Conservation (phyloP, 129 eudicot species). For the Lactuca saligna region DNA sequence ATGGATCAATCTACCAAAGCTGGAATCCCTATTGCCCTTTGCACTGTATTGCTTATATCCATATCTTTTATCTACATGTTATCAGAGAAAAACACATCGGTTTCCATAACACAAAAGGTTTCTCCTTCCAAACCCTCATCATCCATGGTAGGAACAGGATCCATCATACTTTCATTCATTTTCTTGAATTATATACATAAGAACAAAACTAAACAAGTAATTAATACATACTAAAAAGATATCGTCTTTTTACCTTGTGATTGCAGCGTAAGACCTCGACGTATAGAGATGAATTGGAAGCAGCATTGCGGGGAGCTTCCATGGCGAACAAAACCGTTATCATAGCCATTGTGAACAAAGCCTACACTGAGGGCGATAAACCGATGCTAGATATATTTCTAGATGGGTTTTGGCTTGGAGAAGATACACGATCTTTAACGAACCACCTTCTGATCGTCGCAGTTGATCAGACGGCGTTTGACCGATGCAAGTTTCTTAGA, state of each 20-base stretch:
- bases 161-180: neutral
- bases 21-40: constrained; percentile 14
- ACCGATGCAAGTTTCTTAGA: constrained; percentile 59
- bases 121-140: constrained; percentile 24
- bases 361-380: constrained; percentile 54
- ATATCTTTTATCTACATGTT: constrained; percentile 17
- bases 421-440: constrained; percentile 46
- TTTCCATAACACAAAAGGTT: constrained; percentile 21
- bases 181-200: neutral
- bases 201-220: neutral
- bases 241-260: neutral
- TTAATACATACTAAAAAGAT: neutral
- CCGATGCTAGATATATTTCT: constrained; percentile 73
- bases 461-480: constrained; percentile 57
- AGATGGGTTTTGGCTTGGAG: constrained; percentile 88
- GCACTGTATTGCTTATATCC: constrained; percentile 27
- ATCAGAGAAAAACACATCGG: constrained; percentile 19
- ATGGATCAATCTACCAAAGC: constrained; percentile 30
- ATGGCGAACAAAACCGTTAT: constrained; percentile 59
- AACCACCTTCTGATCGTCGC: constrained; percentile 63
- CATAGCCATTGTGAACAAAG: constrained; percentile 63
- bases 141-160: constrained; percentile 21
- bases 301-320: constrained; percentile 54
- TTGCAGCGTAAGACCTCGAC: constrained; percentile 13
- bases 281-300: constrained; percentile 47